Evolutionary conservation across 441 rosid genomes (phyloP), one percentile per base, ranked within the genome.

Genomic region (Erysimum cheiri): DNA sequence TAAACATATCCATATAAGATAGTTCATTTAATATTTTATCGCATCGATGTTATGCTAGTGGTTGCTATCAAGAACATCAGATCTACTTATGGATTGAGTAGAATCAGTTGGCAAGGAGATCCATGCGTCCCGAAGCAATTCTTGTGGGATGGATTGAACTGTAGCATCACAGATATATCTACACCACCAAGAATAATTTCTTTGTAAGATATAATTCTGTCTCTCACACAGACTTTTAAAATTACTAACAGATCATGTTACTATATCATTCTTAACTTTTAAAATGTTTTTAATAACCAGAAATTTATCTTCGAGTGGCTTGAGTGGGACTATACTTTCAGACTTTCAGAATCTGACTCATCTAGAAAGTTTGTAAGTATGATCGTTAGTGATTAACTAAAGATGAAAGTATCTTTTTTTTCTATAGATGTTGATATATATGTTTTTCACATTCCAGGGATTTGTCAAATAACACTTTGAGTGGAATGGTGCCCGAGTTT

Each of bases 101-200:
- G 2, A 62, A 67, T 61, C 15, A 80, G 64, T 41, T 84, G 83
- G 86, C 76, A 44, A 56, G 86, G 84, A 10, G 86, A 82, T 77
- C 88, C 86, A 3, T 84, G 88, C 39, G 76, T 62, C 0, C 85
- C 78, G 11, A 59, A 22, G 14, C 44, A 49, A 6, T 80, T 49
- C 55, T 7, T 36, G 35, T 80, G 86, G 84, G 54, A 77, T 41
- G 86, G 84, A 29, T 60, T 82, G 6, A 65, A 60, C 3, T 82
- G 84, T 52, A 72, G 10, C 71, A 64, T 46, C 43, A 26, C 58
- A 31, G 58, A 64, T 56, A 29, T 28, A 8, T 72, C 76, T 7
- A 0, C 3, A 3, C 52, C 70, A 56, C 76, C 76, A 5, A 37
- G 6, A 36, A 72, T 72, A 46, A 29, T 56, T 35, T 55, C 65